These are phyloP conservation scores for Exutisphaerella laricina DNA, from an alignment of 2,329 filamentous ascomycete species.

Conservation along the genomic window DNA sequence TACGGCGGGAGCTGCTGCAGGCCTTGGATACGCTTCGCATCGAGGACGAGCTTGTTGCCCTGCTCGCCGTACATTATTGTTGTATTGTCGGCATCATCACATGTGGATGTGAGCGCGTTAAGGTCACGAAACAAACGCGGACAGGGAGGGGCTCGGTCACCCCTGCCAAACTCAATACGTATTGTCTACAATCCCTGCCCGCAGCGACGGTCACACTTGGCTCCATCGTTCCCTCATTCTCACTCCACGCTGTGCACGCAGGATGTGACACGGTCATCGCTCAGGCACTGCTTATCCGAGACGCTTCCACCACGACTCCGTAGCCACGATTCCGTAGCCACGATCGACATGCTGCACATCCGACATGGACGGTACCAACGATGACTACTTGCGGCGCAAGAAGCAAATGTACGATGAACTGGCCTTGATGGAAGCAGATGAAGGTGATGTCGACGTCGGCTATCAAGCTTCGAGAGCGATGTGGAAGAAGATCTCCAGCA, in stretches of 20 bases:
- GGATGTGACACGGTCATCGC: too few species aligned
- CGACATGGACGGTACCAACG: background rate
- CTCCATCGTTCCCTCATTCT: too few species aligned
- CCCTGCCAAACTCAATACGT: too few species aligned
- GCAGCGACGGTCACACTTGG: too few species aligned
- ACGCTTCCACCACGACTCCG: background rate
- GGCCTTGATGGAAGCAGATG: constrained; percentile 20
- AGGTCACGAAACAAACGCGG: too few species aligned
- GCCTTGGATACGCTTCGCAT: constrained; percentile 90
- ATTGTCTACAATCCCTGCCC: too few species aligned
- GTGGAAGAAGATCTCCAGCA: constrained; percentile 13
- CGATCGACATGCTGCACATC: too few species aligned
- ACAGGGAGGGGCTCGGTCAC: too few species aligned
- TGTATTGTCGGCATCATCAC: background rate
- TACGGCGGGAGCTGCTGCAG: constrained; percentile 83
- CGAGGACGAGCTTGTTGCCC: constrained; percentile 86
- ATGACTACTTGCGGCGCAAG: constrained; percentile 15
- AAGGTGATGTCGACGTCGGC: constrained; percentile 21
- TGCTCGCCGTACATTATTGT: constrained; percentile 75
- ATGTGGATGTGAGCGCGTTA: too few species aligned
- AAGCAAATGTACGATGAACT: constrained; percentile 21
- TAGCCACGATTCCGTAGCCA: too few species aligned
- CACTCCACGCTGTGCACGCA: too few species aligned
- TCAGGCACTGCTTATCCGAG: background rate
- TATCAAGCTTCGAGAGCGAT: constrained; percentile 17